Base-by-base conservation (phyloP, 2,329 filamentous ascomycete species). In the Amesomyces nigricolor region DNA sequence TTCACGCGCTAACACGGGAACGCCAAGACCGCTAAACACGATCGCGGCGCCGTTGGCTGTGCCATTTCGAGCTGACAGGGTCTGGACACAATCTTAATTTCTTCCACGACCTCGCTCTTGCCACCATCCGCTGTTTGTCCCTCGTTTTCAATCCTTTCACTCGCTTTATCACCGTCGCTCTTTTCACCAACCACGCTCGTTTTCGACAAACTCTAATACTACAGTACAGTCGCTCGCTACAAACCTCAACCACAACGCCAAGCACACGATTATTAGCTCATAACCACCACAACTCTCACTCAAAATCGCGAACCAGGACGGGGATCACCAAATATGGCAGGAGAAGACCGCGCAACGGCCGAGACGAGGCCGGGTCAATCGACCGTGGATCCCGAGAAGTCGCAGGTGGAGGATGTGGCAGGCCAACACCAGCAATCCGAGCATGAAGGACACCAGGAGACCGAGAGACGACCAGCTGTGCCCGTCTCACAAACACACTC, bases 1-100 rank as follows among this genome's bases (percentile, higher is more conserved):
- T 52, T 57, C 49, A 49, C 45, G 45, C 37, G 16, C 42, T 38
- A 29, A 16, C 14, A 39, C 49, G 14, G 14, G 19, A 35, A 26
- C 40, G 56, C 56, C 56, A 58, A 58, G 56, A 32, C 43, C 38
- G 19, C 56, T 56, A 58, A 43, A 35, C 51, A 16, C 13, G 40
- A 35, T 35, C 32, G 19, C 19, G 19, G 16, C 46, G 44, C 22
- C 29, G n/a, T 19, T 44, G 38, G 10, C 30, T 19, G 37, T 35
- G 32, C 32, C 13, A 39, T 49, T 45, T 17, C 35, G 11, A 13
- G 32, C 32, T 26, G 43, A 47, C 26, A 46, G 53, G 47, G 38
- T 32, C 53, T 53, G 22, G 44, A 47, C 51, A 51, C 54, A 61
- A 61, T 61, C 43, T 59, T 55, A 61, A 59, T 26, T 26, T 26